These are phyloP conservation scores for Hypomontagnella monticulosa DNA, from an alignment of 495 filamentous ascomycete genomes.

Conservation along the genomic window DNA sequence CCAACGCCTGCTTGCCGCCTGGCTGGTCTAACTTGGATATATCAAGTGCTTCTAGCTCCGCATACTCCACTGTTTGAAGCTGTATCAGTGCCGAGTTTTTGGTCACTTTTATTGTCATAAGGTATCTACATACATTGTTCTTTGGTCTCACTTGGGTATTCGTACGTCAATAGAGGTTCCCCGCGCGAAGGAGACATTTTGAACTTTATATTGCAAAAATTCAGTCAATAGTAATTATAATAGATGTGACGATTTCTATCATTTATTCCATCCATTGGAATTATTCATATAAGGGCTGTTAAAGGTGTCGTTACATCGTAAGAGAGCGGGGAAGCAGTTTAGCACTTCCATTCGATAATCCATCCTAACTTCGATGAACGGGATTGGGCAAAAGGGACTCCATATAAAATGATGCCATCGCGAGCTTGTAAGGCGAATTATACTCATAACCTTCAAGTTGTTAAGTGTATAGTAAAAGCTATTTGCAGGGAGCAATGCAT, in stretches of 20 bases:
- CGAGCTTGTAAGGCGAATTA: slow-evolving; percentile 19
- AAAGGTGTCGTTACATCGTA: neutral
- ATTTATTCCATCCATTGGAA: neutral
- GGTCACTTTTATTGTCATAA: neutral
- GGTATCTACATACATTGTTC: slow-evolving; percentile 21
- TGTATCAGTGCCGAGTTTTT: neutral
- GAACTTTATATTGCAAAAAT: neutral
- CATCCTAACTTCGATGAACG: neutral
- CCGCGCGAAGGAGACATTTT: slow-evolving; percentile 21
- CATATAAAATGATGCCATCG: slow-evolving; percentile 34
- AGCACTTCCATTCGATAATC: neutral
- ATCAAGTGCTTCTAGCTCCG: slow-evolving; percentile 60
- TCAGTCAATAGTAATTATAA: neutral
- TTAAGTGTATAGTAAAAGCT: neutral
- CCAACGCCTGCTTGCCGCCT: slow-evolving; percentile 63
- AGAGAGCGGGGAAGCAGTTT: slow-evolving; percentile 25
- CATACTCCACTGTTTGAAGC: slow-evolving; percentile 40
- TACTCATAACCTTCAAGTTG: neutral
- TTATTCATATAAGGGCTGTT: neutral
- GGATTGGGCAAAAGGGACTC: slow-evolving; percentile 10
- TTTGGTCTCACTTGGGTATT: slow-evolving; percentile 32
- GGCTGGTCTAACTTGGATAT: slow-evolving; percentile 59
- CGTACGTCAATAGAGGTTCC: slow-evolving; percentile 13
- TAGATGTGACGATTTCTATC: neutral
- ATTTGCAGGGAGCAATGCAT: neutral